These are phyloP conservation scores for Asclepias syriaca DNA, from an alignment of 257 asterid species.

Conservation along the genomic window DNA sequence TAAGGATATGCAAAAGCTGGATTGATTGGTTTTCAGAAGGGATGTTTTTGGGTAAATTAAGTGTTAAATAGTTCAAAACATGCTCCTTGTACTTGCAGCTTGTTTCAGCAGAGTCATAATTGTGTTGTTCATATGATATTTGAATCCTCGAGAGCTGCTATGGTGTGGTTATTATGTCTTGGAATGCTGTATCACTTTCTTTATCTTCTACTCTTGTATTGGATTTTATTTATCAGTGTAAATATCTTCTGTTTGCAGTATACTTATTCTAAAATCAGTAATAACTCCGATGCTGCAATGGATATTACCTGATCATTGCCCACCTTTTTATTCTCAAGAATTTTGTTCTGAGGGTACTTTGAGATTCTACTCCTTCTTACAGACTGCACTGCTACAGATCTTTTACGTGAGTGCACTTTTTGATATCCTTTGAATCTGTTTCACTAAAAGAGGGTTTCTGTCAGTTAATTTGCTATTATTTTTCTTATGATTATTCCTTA, in stretches of 20 bases:
- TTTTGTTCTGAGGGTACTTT: conserved; percentile 50
- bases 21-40: neutral
- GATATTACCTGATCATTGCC: conserved; percentile 74
- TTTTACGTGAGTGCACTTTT: conserved; percentile 64
- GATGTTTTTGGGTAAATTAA: neutral
- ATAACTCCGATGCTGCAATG: conserved; percentile 67
- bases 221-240: neutral
- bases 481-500: conserved; percentile 14
- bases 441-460: neutral
- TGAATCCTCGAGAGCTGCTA: neutral
- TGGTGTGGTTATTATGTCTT: neutral
- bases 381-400: conserved; percentile 66
- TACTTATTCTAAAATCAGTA: conserved; percentile 61
- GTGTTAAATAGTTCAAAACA: neutral
- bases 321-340: conserved; percentile 31
- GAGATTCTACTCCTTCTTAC: conserved; percentile 66
- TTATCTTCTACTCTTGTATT: neutral
- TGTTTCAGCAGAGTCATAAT: neutral
- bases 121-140: neutral
- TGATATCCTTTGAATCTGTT: neutral
- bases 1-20: neutral
- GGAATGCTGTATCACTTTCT: neutral
- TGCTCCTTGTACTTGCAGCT: too few species aligned
- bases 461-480: neutral
- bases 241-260: conserved; percentile 49